These are phyloP conservation scores for Plectosphaerella cucumerina DNA, from an alignment of 2,329 filamentous ascomycete genomes.

Conservation along the genomic window DNA sequence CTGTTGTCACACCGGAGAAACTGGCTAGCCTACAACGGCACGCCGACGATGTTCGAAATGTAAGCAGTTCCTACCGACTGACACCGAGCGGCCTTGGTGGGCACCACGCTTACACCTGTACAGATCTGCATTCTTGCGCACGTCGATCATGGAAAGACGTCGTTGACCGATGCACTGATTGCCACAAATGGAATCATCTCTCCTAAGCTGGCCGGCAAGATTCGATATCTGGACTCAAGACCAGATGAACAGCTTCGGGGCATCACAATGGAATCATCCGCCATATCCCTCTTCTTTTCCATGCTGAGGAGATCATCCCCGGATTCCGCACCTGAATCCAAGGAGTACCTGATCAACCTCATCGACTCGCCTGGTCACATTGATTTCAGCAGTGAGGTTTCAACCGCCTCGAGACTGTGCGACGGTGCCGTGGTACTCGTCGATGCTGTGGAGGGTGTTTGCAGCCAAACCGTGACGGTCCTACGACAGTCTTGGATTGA, in stretches of 20 bases:
- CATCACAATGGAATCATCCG: conserved; percentile 99
- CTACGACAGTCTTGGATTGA: conserved; percentile 93
- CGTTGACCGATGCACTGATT: conserved; percentile 89
- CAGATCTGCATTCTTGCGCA: conserved; percentile 95
- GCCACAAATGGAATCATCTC: conserved; percentile 99
- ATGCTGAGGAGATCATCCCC: conserved; percentile 72
- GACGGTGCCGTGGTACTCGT: conserved; percentile 93
- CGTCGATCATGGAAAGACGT: conserved; percentile 98
- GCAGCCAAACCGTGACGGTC: conserved; percentile 97
- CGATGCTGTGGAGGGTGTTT: conserved; percentile 95
- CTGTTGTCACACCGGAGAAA: conserved; percentile 85
- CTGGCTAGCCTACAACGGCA: conserved; percentile 85
- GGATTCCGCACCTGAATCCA: conserved; percentile 64
- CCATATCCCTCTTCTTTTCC: conserved; percentile 94
- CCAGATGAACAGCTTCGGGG: conserved; percentile 94
- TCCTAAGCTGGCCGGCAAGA: conserved; percentile 93
- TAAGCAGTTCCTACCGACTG: conserved; percentile 42
- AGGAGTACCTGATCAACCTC: conserved; percentile 93
- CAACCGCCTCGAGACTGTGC: conserved; percentile 87
- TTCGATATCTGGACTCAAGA: conserved; percentile 92
- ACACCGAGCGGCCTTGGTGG: neutral
- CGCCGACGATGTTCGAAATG: conserved; percentile 87
- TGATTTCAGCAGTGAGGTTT: conserved; percentile 97
- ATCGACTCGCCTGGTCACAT: conserved; percentile 98
- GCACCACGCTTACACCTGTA: conserved; percentile 12